Evolutionary conservation across 1,139 yeast species (phyloP).

Genomic region (Sugiyamaella castrensis): DNA sequence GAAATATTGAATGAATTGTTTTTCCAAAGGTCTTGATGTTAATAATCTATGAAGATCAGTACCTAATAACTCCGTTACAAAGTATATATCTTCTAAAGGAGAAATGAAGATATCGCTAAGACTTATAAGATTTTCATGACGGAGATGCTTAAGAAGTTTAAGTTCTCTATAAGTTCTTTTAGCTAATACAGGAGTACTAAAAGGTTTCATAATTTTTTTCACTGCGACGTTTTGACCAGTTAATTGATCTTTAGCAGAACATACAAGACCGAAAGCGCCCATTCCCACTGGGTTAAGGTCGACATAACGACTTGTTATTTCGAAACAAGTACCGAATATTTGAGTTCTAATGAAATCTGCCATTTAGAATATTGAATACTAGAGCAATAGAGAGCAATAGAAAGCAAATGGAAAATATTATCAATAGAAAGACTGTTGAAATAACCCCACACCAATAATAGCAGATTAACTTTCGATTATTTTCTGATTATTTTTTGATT

Average conservation of each 20-base stretch:
- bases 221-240: slow-evolving; percentile 95
- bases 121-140: slow-evolving; percentile 92
- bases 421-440: too few species aligned
- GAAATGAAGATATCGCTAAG: slow-evolving; percentile 91
- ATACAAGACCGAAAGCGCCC: slow-evolving; percentile 98
- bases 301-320: slow-evolving; percentile 82
- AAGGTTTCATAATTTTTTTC: slow-evolving; percentile 96
- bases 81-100: slow-evolving; percentile 94
- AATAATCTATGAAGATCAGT: slow-evolving; percentile 90
- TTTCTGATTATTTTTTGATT: too few species aligned
- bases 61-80: slow-evolving; percentile 95
- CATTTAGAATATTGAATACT: background rate
- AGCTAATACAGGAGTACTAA: slow-evolving; percentile 90
- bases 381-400: too few species aligned
- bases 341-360: slow-evolving; percentile 39
- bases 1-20: slow-evolving; percentile 94
- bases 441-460: too few species aligned
- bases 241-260: slow-evolving; percentile 90
- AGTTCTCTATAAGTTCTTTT: slow-evolving; percentile 95
- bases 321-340: slow-evolving; percentile 52
- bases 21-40: slow-evolving; percentile 90
- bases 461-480: too few species aligned
- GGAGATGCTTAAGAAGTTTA: slow-evolving; percentile 84
- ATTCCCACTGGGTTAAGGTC: slow-evolving; percentile 97
- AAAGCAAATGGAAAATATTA: too few species aligned